Conservation (phyloP, 495 filamentous ascomycete species). For the Ascobolus immersus region DNA sequence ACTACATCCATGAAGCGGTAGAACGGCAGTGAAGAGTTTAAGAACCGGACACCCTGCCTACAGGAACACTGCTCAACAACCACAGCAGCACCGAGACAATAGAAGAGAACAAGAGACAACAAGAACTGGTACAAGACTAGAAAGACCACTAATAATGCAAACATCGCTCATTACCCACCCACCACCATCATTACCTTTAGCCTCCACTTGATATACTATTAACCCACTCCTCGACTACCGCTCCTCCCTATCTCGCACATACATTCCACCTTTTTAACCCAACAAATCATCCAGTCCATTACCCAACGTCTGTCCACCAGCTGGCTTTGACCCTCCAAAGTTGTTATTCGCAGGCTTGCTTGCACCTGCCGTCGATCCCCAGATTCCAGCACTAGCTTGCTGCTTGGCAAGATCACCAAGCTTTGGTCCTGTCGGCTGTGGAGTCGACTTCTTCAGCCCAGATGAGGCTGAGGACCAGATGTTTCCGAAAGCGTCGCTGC, state of each 20-base stretch:
- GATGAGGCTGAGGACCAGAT: slow-evolving; percentile 51
- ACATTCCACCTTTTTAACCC: slow-evolving; percentile 21
- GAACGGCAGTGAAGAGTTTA: too few species aligned
- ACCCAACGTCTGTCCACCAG: slow-evolving; percentile 13
- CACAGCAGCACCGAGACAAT: too few species aligned
- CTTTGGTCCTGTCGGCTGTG: slow-evolving; percentile 19
- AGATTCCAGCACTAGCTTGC: slow-evolving; percentile 80
- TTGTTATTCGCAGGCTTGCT: slow-evolving; percentile 18
- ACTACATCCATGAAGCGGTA: too few species aligned
- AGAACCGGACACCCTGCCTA: too few species aligned
- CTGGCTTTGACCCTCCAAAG: slow-evolving; percentile 15
- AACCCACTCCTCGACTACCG: not conserved
- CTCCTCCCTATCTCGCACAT: not conserved
- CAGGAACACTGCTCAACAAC: too few species aligned
- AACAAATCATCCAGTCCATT: slow-evolving; percentile 40
- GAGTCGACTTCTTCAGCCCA: slow-evolving; percentile 64
- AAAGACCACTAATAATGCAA: too few species aligned
- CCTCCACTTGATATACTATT: too few species aligned
- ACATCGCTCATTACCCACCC: too few species aligned
- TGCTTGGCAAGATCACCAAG: slow-evolving; percentile 86
- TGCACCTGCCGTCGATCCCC: slow-evolving; percentile 40
- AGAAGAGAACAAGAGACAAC: too few species aligned
- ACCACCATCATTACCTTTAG: too few species aligned
- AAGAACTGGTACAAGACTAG: too few species aligned
- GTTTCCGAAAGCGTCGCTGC: slow-evolving; percentile 65